Percentiles rank a stretch among this genome's conserved stretches.
Evolutionary conservation across 2,329 filamentous ascomycete species (phyloP).

Genomic region (Epichloe coenophiala): DNA sequence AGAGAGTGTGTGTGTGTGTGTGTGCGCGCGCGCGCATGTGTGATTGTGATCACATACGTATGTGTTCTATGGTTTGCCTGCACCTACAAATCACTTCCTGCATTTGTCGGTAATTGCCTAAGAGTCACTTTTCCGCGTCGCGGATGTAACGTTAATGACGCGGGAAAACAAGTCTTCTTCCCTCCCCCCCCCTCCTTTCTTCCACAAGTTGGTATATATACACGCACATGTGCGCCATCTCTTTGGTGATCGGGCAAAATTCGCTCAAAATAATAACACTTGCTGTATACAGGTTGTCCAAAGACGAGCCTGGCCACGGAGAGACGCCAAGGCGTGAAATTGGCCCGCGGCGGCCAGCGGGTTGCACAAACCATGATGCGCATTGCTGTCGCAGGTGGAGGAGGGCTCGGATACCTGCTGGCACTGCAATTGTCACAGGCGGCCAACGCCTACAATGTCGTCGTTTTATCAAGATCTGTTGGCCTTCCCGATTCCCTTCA

Average conservation of each 20-base stretch:
- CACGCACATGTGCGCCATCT: constrained; percentile 4
- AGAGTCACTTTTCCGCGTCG: constrained; percentile 6
- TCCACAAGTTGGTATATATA: constrained; percentile 6
- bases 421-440: constrained; percentile 42
- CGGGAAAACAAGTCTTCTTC: constrained; percentile 7
- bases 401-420: constrained; percentile 31
- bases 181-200: not conserved
- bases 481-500: constrained; percentile 5
- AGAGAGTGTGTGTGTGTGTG: constrained; percentile 1
- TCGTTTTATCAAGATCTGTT: constrained; percentile 51
- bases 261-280: not conserved
- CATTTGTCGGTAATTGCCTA: constrained; percentile 8
- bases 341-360: constrained; percentile 8
- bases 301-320: constrained; percentile 1
- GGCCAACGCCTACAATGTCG: constrained; percentile 48
- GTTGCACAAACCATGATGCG: constrained; percentile 27
- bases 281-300: constrained; percentile 2
- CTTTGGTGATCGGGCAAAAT: constrained; percentile 1
- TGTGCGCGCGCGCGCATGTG: constrained; percentile 2
- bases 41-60: constrained; percentile 3
- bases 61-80: not conserved
- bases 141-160: constrained; percentile 15
- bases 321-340: constrained; percentile 2
- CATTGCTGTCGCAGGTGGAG: constrained; percentile 33
- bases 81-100: constrained; percentile 2